Evolutionary conservation across 2,329 filamentous ascomycete species (phyloP).

Genomic region (Neopestalotiopsis sp.): DNA sequence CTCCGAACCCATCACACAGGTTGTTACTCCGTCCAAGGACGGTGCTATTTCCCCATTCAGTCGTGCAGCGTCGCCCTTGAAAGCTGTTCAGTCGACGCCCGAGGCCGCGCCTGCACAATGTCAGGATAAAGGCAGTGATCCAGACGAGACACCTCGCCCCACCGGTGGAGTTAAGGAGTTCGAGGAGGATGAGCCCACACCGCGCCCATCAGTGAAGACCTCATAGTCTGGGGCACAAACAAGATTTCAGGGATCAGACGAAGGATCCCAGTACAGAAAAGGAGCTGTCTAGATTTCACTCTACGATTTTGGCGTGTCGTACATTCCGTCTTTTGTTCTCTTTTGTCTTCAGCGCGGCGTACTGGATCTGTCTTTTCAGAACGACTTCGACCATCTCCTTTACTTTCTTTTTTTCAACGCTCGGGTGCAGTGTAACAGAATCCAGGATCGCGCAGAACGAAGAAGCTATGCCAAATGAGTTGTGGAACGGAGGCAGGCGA

Average conservation of each 20-base stretch:
- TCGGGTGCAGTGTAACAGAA: not conserved
- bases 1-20: conserved; percentile 56
- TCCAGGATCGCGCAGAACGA: not conserved
- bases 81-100: conserved; percentile 33
- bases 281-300: not conserved
- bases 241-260: not conserved
- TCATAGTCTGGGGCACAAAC: not conserved
- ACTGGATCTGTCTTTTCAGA: conserved; percentile 3
- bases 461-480: not conserved
- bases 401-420: not conserved
- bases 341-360: conserved; percentile 12
- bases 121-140: conserved; percentile 25
- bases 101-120: conserved; percentile 29
- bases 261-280: not conserved
- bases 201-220: conserved; percentile 36
- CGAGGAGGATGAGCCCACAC: conserved; percentile 43
- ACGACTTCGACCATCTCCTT: not conserved
- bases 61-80: conserved; percentile 26
- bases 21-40: conserved; percentile 55
- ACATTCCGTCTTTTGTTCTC: not conserved
- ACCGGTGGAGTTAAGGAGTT: conserved; percentile 23
- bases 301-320: not conserved
- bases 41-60: conserved; percentile 33
- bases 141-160: conserved; percentile 52
- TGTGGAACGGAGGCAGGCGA: not conserved